phyloP scores from a whole-genome alignment of 2,329 filamentous ascomycete species.

The Aspergillus ochraceus region DNA sequence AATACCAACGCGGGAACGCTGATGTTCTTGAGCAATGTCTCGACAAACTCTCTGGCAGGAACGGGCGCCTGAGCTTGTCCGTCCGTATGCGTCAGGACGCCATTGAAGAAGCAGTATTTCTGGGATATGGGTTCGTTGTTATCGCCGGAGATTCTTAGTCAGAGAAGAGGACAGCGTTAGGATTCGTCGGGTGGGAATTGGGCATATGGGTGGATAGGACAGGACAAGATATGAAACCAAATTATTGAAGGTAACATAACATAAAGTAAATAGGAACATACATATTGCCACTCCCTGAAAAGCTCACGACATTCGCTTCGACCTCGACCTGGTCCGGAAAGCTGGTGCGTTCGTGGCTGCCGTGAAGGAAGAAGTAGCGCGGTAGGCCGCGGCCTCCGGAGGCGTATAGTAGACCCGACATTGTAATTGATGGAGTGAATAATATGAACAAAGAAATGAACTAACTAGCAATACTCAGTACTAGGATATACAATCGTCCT shows the following conservation, averaged over 20 bases:
- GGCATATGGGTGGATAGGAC: neutral
- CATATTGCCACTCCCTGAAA: neutral
- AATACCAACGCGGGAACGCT: neutral
- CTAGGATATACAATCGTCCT: no score
- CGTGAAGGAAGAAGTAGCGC: conserved; percentile 8
- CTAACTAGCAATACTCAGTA: no score
- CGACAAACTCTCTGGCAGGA: neutral
- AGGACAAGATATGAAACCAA: no score
- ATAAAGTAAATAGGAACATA: neutral
- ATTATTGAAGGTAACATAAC: no score
- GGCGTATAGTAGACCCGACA: neutral
- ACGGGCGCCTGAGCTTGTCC: neutral
- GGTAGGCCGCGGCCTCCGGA: conserved; percentile 4
- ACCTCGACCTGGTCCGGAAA: neutral
- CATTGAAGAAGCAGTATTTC: neutral
- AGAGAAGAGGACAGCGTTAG: neutral
- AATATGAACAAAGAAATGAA: no score
- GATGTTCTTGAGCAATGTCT: conserved; percentile 4
- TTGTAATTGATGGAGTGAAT: neutral
- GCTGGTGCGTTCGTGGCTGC: neutral
- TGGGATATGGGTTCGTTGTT: neutral
- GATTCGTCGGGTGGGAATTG: neutral
- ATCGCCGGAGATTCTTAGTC: conserved; percentile 3
- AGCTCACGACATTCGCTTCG: conserved; percentile 1
- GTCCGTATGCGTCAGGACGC: neutral